Conservation (phyloP, 2,329 filamentous ascomycete species). For the Paecilomyces formosus region DNA sequence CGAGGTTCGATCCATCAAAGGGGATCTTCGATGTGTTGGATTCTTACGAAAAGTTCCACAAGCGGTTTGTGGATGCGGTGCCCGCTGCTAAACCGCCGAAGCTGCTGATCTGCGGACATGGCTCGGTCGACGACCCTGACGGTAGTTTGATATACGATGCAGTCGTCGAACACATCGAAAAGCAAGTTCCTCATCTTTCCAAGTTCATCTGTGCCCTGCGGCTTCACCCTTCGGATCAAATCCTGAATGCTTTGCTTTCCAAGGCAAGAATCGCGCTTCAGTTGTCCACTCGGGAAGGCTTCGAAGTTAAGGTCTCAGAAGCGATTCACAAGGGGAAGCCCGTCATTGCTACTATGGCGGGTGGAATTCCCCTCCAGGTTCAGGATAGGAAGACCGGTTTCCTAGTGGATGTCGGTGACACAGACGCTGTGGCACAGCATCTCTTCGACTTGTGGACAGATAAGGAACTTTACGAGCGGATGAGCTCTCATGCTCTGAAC, state of each 20-base stretch:
- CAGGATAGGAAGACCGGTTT: conserved; percentile 65
- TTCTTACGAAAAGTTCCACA: conserved; percentile 64
- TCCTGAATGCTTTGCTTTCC: conserved; percentile 68
- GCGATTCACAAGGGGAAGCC: conserved; percentile 73
- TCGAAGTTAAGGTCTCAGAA: conserved; percentile 81
- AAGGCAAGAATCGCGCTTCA: conserved; percentile 68
- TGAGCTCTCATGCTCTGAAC: conserved; percentile 56
- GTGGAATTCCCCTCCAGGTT: conserved; percentile 76
- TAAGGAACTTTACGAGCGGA: conserved; percentile 55
- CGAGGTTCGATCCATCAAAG: conserved; percentile 77
- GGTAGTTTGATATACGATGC: conserved; percentile 64
- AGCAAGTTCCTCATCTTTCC: conserved; percentile 53
- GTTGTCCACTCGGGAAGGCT: conserved; percentile 73
- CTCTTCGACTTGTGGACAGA: conserved; percentile 61
- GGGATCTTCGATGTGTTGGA: conserved; percentile 72
- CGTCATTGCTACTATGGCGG: conserved; percentile 65
- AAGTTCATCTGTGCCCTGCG: conserved; percentile 67
- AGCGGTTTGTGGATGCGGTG: conserved; percentile 46
- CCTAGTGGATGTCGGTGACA: conserved; percentile 65
- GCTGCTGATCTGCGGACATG: conserved; percentile 70
- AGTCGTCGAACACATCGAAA: conserved; percentile 60
- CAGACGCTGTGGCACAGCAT: conserved; percentile 59
- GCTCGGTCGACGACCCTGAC: conserved; percentile 75
- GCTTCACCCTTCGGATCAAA: conserved; percentile 68
- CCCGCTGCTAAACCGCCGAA: conserved; percentile 54